Conservation (phyloP, 1,139 yeast genomes). For the Diutina mesorugosa region DNA sequence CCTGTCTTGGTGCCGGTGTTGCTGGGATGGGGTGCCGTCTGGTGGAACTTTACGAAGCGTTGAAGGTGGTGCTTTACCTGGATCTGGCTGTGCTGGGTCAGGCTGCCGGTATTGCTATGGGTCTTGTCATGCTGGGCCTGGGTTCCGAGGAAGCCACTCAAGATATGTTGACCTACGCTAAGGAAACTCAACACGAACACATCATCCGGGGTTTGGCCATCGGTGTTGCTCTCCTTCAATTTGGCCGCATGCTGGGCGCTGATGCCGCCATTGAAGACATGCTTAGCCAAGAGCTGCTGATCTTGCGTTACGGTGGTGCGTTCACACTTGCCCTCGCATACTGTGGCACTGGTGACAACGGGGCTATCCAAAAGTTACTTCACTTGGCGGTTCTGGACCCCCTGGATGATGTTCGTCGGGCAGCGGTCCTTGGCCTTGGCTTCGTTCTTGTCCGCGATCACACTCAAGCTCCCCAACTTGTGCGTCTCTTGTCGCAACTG, state of each 20-base stretch:
- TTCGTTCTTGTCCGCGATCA: slow-evolving; percentile 84
- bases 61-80: slow-evolving; percentile 73
- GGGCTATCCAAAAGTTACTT: slow-evolving; percentile 72
- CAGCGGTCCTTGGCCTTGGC: slow-evolving; percentile 89
- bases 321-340: slow-evolving; percentile 90
- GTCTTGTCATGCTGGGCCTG: slow-evolving; percentile 92
- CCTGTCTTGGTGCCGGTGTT: slow-evolving; percentile 89
- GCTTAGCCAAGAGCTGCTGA: slow-evolving; percentile 64
- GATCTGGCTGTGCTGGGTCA: slow-evolving; percentile 94
- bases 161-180: slow-evolving; percentile 86
- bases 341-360: slow-evolving; percentile 90
- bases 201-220: slow-evolving; percentile 85
- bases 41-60: slow-evolving; percentile 63
- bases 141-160: slow-evolving; percentile 58
- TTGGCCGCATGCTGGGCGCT: slow-evolving; percentile 77
- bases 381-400: slow-evolving; percentile 97
- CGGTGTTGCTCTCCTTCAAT: slow-evolving; percentile 78
- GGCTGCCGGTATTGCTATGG: slow-evolving; percentile 96
- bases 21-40: slow-evolving; percentile 93
- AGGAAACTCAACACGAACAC: slow-evolving; percentile 92
- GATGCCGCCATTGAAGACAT: slow-evolving; percentile 57
- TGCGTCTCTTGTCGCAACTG: slow-evolving; percentile 82
- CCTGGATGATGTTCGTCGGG: slow-evolving; percentile 92
- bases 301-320: slow-evolving; percentile 92
- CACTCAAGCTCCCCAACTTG: slow-evolving; percentile 90